A percentile compares a stretch with the other conserved stretches of the same genome.
Conservation (phyloP, 805 yeast genomes). For the Starmerella khaoyaiensis region DNA sequence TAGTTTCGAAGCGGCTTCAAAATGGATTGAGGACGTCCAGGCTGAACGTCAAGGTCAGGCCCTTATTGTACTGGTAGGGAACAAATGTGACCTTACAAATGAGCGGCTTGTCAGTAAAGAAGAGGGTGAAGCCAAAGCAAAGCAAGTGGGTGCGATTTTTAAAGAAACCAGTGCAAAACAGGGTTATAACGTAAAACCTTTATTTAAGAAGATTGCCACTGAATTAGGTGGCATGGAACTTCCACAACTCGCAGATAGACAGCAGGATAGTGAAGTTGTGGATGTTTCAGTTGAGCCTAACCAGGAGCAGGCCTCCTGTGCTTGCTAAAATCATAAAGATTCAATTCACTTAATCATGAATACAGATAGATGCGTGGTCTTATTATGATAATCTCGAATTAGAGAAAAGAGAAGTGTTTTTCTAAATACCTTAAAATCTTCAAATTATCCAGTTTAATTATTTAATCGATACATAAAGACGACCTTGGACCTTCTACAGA, state of each 20-base stretch:
- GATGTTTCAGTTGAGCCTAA: conserved; percentile 24
- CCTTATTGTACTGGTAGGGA: conserved; percentile 80
- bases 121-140: conserved; percentile 76
- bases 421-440: too few species aligned
- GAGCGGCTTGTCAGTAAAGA: conserved; percentile 77
- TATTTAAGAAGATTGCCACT: conserved; percentile 84
- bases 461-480: too few species aligned
- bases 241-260: conserved; percentile 17
- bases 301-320: conserved; percentile 24
- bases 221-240: conserved; percentile 71
- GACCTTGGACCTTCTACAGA: too few species aligned
- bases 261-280: conserved; percentile 21
- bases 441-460: too few species aligned
- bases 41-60: conserved; percentile 87
- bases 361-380: too few species aligned
- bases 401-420: too few species aligned
- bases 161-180: conserved; percentile 92
- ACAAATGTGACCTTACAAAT: conserved; percentile 73
- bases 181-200: conserved; percentile 80
- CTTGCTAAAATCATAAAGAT: conserved; percentile 17
- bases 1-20: conserved; percentile 68
- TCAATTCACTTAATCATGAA: too few species aligned
- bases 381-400: too few species aligned
- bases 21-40: conserved; percentile 91
- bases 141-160: conserved; percentile 61